These are phyloP conservation scores for Sporothrix variecibatus DNA, from an alignment of 2,329 filamentous ascomycete species.

Conservation along the genomic window DNA sequence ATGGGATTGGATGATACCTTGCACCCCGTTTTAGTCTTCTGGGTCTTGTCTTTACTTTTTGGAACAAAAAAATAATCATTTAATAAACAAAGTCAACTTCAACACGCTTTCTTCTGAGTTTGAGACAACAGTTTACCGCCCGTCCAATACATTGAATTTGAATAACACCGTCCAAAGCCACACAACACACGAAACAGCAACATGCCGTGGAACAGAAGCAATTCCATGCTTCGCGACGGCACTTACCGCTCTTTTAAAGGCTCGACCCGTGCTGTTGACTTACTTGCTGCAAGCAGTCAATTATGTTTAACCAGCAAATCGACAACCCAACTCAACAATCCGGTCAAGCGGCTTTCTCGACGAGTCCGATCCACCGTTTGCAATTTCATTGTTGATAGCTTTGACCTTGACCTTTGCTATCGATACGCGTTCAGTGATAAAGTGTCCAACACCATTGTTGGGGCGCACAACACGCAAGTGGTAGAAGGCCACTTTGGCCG, in stretches of 20 bases:
- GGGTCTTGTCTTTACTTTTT: neutral
- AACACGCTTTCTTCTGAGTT: no score
- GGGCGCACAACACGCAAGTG: neutral
- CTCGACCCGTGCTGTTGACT: no score
- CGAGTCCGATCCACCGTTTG: neutral
- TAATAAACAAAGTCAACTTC: neutral
- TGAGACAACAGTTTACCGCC: neutral
- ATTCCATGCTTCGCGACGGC: neutral
- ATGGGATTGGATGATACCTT: conserved; percentile 19
- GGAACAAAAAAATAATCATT: neutral
- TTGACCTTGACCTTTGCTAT: neutral
- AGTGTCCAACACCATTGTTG: neutral
- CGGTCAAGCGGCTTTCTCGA: neutral
- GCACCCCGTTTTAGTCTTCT: neutral
- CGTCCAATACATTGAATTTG: neutral
- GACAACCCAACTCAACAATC: neutral
- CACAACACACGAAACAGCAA: neutral
- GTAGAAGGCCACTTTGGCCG: neutral
- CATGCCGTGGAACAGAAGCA: neutral
- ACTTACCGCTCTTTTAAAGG: neutral
- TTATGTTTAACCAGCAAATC: neutral
- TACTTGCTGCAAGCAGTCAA: no score
- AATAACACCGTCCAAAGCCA: neutral
- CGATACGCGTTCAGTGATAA: no score
- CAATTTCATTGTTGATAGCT: neutral